phyloP scores from a whole-genome alignment of 352 stramenopile species.

The Albugo laibachii region DNA sequence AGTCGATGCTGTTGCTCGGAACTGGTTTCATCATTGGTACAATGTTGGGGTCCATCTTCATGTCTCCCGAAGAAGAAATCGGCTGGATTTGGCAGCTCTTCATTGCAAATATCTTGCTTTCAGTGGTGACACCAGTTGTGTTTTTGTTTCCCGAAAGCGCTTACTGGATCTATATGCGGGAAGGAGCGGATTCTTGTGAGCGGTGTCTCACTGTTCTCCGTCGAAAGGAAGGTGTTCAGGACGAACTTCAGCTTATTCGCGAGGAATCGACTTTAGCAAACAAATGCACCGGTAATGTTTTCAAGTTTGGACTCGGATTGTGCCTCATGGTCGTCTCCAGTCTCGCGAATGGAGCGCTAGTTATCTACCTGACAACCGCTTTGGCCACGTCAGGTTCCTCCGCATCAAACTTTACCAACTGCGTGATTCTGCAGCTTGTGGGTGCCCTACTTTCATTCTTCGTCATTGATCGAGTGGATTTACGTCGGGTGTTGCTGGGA shows the following conservation, averaged over 20 bases:
- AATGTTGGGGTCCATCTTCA: slow-evolving; percentile 30
- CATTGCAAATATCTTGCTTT: slow-evolving; percentile 33
- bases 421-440: slow-evolving; percentile 26
- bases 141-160: slow-evolving; percentile 60
- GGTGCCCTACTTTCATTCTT: slow-evolving; percentile 48
- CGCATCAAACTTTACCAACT: slow-evolving; percentile 31
- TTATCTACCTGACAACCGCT: slow-evolving; percentile 28
- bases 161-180: slow-evolving; percentile 49
- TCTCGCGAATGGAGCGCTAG: slow-evolving; percentile 31
- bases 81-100: slow-evolving; percentile 68
- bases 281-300: slow-evolving; percentile 13
- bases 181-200: slow-evolving; percentile 52
- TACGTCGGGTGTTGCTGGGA: slow-evolving; percentile 46
- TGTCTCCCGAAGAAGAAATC: slow-evolving; percentile 24
- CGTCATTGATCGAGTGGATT: slow-evolving; percentile 59
- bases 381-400: slow-evolving; percentile 1
- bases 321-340: slow-evolving; percentile 45
- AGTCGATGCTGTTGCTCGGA: slow-evolving; percentile 40
- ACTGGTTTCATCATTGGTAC: slow-evolving; percentile 37
- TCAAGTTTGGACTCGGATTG: slow-evolving; percentile 45
- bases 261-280: slow-evolving; percentile 24
- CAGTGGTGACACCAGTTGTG: slow-evolving; percentile 38
- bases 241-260: slow-evolving; percentile 47
- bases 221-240: slow-evolving; percentile 38
- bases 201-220: slow-evolving; percentile 34